Conservation (phyloP, 208 protist genomes). For the Tritrichomonas foetus region DNA sequence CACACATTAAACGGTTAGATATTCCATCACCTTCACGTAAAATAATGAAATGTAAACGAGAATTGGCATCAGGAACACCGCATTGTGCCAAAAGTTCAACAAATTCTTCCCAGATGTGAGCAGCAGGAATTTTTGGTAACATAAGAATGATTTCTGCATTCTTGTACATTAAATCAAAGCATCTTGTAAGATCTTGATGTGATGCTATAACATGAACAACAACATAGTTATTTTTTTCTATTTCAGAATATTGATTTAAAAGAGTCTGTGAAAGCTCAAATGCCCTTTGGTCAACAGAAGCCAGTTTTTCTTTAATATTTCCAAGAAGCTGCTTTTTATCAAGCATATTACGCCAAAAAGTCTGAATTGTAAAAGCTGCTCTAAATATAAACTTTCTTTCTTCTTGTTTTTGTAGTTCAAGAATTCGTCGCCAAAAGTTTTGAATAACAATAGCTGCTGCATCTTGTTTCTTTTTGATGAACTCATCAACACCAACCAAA, state of each 20-base stretch:
- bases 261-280: background rate
- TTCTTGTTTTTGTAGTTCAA: background rate
- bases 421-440: background rate
- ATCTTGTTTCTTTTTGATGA: background rate
- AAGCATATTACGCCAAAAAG: background rate
- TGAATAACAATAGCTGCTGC: background rate
- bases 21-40: background rate
- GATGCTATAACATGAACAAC: background rate
- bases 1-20: background rate
- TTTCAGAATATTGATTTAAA: background rate
- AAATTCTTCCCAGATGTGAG: constrained; percentile 24
- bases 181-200: background rate
- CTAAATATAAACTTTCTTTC: background rate
- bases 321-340: background rate
- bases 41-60: background rate
- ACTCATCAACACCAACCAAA: background rate
- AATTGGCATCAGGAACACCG: background rate
- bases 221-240: background rate
- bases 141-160: background rate
- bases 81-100: background rate
- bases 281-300: background rate
- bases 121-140: background rate
- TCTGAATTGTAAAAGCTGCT: background rate
- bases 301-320: background rate
- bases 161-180: background rate